A percentile compares a stretch with the other conserved stretches of the same genome.
Conservation (phyloP, 2,329 filamentous ascomycete genomes). For the Penicillium sp. region DNA sequence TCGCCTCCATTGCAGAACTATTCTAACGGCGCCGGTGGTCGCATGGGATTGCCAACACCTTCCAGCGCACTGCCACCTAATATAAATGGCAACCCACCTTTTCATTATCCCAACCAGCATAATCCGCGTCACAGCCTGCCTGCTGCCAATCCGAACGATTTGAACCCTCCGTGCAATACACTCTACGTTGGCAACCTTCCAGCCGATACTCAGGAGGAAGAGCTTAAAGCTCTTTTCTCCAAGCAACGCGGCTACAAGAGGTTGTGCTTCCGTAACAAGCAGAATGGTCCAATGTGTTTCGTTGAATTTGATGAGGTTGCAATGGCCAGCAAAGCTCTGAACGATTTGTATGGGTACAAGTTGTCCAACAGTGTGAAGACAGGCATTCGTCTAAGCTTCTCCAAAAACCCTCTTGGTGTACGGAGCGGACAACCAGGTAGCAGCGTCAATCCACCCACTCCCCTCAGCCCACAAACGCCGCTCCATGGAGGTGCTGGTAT, state of each 20-base stretch:
- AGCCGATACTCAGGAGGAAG: conserved; percentile 87
- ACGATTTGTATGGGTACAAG: conserved; percentile 81
- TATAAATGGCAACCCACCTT: conserved; percentile 48
- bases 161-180: conserved; percentile 97
- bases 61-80: conserved; percentile 56
- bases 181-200: conserved; percentile 97
- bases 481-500: conserved; percentile 56
- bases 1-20: conserved; percentile 56
- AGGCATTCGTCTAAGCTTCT: conserved; percentile 92
- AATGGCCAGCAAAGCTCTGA: conserved; percentile 84
- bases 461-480: conserved; percentile 49
- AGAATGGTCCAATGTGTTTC: conserved; percentile 97
- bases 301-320: conserved; percentile 95
- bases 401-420: conserved; percentile 93
- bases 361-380: conserved; percentile 92
- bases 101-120: conserved; percentile 56
- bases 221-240: conserved; percentile 88
- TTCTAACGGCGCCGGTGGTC: conserved; percentile 46
- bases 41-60: conserved; percentile 49
- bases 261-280: conserved; percentile 89
- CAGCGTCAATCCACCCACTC: conserved; percentile 49
- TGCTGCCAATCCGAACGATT: conserved; percentile 87
- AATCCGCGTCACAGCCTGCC: conserved; percentile 67
- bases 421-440: conserved; percentile 66
- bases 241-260: conserved; percentile 94